These are phyloP conservation scores for Stevia rebaudiana DNA, from an alignment of 140 eudicot species.

Conservation along the genomic window DNA sequence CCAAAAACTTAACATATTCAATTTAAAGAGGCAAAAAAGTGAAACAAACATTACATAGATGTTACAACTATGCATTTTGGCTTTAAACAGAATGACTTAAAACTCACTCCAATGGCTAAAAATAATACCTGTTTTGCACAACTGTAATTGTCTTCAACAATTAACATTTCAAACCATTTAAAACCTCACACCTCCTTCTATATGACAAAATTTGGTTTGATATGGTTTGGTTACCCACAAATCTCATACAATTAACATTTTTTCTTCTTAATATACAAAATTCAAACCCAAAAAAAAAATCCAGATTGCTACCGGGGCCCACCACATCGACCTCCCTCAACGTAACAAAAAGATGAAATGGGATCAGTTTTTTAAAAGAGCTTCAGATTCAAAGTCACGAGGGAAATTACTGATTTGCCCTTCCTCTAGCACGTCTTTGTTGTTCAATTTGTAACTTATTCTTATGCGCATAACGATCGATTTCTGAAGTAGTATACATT, in stretches of 20 bases:
- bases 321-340: conserved; percentile 14
- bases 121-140: conserved; percentile 18
- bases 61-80: not conserved
- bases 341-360: conserved; percentile 12
- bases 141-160: conserved; percentile 18
- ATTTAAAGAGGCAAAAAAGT: not conserved
- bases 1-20: not conserved
- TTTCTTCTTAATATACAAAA: conserved; percentile 44
- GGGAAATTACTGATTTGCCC: conserved; percentile 93
- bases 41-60: conserved; percentile 14
- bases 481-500: conserved; percentile 72
- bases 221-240: conserved; percentile 26
- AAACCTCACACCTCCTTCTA: conserved; percentile 27
- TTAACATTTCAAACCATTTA: conserved; percentile 11
- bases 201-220: conserved; percentile 38
- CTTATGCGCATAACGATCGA: conserved; percentile 83
- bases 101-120: conserved; percentile 2
- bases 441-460: conserved; percentile 64
- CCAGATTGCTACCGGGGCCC: conserved; percentile 21
- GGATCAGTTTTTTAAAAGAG: conserved; percentile 3
- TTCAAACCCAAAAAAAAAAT: conserved; percentile 14
- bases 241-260: conserved; percentile 8
- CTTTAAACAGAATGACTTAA: conserved; percentile 13
- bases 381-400: conserved; percentile 47
- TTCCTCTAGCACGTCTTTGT: conserved; percentile 76